phyloP scores from a whole-genome alignment of 257 asterid genomes.

The Salvia rosmarinus region DNA sequence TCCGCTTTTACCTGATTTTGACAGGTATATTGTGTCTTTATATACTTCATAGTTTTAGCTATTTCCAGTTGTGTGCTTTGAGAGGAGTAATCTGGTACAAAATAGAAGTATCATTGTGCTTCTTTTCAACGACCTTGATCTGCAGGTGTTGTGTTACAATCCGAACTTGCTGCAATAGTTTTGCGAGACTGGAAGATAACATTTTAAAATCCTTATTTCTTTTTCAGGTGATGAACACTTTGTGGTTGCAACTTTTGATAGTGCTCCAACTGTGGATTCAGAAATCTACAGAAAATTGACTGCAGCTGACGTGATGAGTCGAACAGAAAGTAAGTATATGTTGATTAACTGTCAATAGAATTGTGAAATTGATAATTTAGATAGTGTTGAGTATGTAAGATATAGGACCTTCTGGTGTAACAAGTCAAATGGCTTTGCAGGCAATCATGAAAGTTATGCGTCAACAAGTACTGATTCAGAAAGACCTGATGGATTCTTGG shows the following conservation, averaged over 20 bases:
- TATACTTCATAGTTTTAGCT: background rate
- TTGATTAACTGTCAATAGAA: conserved; percentile 10
- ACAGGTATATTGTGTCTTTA: conserved; percentile 55
- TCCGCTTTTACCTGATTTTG: conserved; percentile 81
- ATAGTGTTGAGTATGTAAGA: conserved; percentile 9
- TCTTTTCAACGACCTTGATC: too few relatives aligned
- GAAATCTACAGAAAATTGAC: conserved; percentile 69
- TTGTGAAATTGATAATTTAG: background rate
- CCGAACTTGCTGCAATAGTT: background rate
- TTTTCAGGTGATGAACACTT: conserved; percentile 77
- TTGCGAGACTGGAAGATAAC: conserved; percentile 17
- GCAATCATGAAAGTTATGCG: conserved; percentile 88
- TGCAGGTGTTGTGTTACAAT: too few relatives aligned
- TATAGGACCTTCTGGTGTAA: conserved; percentile 3
- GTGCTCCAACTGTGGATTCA: conserved; percentile 91
- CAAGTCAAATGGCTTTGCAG: conserved; percentile 48
- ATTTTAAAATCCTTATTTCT: conserved; percentile 20
- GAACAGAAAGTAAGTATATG: conserved; percentile 68
- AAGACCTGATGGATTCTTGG: conserved; percentile 77
- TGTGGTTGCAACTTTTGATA: conserved; percentile 79
- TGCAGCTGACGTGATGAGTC: conserved; percentile 65
- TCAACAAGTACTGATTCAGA: conserved; percentile 63
- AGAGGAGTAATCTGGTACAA: too few relatives aligned
- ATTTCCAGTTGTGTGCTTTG: too few relatives aligned
- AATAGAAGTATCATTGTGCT: too few relatives aligned